These are phyloP conservation scores for Diaporthe sp. DNA, from an alignment of 2,329 filamentous ascomycete genomes.

Conservation along the genomic window DNA sequence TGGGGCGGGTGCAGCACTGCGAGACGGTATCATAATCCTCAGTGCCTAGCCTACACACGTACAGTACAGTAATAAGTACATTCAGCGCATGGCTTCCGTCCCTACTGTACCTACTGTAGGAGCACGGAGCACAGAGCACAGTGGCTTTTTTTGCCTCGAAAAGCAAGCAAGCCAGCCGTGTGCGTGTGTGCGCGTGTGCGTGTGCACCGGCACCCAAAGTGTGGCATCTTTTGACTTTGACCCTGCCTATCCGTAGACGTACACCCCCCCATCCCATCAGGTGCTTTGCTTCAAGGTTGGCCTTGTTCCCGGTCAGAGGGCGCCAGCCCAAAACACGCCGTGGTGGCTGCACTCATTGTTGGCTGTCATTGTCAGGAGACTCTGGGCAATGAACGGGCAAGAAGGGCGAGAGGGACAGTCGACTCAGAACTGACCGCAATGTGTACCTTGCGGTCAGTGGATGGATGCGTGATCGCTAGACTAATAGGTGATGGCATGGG, in stretches of 20 bases:
- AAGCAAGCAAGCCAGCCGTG: conserved; percentile 31
- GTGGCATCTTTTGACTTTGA: conserved; percentile 31
- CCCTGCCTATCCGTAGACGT: not conserved
- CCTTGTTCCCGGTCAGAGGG: conserved; percentile 9
- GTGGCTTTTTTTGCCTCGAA: conserved; percentile 14
- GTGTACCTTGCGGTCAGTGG: conserved; percentile 35
- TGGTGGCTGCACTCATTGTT: conserved; percentile 1
- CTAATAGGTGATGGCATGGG: conserved; percentile 5
- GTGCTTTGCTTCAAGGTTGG: conserved; percentile 20
- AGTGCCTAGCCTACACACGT: not conserved
- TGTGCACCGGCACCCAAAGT: conserved; percentile 29
- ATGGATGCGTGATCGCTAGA: conserved; percentile 18
- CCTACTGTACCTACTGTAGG: not conserved
- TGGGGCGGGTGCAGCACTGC: conserved; percentile 30
- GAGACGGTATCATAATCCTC: conserved; percentile 23
- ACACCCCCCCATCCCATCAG: conserved; percentile 3
- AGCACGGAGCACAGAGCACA: conserved; percentile 22
- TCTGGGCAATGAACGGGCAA: conserved; percentile 25
- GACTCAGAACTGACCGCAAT: conserved; percentile 37
- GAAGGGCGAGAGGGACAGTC: conserved; percentile 2
- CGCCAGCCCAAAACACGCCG: conserved; percentile 22
- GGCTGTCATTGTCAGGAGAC: conserved; percentile 29
- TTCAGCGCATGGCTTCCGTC: not conserved
- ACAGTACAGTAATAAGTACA: conserved; percentile 7
- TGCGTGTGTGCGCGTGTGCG: conserved; percentile 3